Percentiles rank a stretch among this genome's conserved stretches.
Evolutionary conservation across 768 basidiomycete species (phyloP).

Genomic region (Suillus weaverae): DNA sequence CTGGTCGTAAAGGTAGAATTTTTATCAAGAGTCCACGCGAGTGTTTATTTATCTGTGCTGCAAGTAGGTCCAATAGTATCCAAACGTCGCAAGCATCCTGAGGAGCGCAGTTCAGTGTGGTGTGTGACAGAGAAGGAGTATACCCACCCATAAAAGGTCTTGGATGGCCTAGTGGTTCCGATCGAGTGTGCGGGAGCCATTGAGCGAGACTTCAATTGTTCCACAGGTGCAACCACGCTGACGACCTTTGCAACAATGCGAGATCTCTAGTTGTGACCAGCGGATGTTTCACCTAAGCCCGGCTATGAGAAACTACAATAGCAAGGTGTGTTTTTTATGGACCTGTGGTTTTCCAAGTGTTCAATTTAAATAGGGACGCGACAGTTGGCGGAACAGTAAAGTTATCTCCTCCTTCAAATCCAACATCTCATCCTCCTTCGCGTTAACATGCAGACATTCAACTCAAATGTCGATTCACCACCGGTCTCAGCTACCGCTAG

Average conservation of each 20-base stretch:
- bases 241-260: too few species aligned
- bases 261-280: not conserved
- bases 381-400: not conserved
- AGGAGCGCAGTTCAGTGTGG: too few species aligned
- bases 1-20: too few species aligned
- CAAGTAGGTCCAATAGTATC: too few species aligned
- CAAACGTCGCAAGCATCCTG: too few species aligned
- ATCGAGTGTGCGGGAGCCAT: not conserved
- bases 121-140: too few species aligned
- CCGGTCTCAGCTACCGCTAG: not conserved
- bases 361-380: not conserved
- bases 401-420: not conserved
- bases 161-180: too few species aligned
- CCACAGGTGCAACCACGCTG: not conserved
- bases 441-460: not conserved
- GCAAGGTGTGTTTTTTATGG: not conserved
- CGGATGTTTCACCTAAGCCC: not conserved
- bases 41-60: too few species aligned
- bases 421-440: not conserved
- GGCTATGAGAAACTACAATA: not conserved
- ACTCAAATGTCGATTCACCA: not conserved
- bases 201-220: not conserved
- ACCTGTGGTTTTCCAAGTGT: not conserved
- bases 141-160: too few species aligned
- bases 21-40: too few species aligned